Base-by-base conservation (phyloP, 495 filamentous ascomycete genomes). In the Darksidea phi region DNA sequence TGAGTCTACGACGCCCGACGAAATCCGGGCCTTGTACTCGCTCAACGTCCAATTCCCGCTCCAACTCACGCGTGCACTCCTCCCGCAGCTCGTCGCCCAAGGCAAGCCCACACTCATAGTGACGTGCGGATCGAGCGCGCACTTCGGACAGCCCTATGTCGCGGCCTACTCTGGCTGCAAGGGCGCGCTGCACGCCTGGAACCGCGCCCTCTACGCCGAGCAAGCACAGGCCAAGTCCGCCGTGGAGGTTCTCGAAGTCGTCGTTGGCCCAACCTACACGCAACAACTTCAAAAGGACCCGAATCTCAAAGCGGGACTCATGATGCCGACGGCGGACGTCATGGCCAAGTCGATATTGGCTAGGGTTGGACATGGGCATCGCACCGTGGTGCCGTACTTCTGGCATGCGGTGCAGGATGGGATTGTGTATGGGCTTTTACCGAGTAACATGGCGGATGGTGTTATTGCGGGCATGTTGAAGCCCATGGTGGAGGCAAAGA, bases 31-130 rank as follows among this genome's bases (percentile, higher is more conserved):
- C 2, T n/a, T 59, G 6, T 57, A 66, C 60, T 56, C 65, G 43
- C 37, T 70, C 25, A 73, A 71, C 42, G 47, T 57, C 5, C 56
- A 59, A 17, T 73, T 73, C 38, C 72, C 71, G 6, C 61, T 71
- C n/a, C 77, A 77, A 24, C 62, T 81, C 20, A 81, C 78, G 1
- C 70, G 71, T 0, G 67, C 67, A 5, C 60, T 81, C 10, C 64
- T 80, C 0, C 74, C 75, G 25, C 52, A 42, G 37, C 52, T 55
- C 52, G 6, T 10, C 32, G 3, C 4, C 15, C 57, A 61, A 26
- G 68, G 70, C 13, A 51, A 54, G 12, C 73, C 75, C 1, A 66
- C 64, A 1, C 58, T 81, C 5, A 67, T 82, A 18, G 7, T 80
- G 48, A 82, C 77, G 52, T 73, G 80, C 13, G 78, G 77, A 8